Conservation (phyloP, 257 asterid genomes). For the Ballota nigra region DNA sequence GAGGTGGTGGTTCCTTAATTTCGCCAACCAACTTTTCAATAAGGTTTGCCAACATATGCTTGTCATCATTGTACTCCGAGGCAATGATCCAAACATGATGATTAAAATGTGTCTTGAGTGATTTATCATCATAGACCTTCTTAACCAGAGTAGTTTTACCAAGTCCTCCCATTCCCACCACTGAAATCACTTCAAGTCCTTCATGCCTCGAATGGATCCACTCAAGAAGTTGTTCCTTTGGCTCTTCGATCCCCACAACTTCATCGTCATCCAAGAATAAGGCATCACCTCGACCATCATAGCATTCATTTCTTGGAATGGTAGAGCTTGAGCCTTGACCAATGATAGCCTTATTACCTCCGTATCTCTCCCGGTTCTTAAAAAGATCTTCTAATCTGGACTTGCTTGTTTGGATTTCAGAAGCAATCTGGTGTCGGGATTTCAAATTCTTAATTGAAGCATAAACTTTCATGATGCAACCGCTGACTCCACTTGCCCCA, state of each 20-base stretch:
- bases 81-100: background rate
- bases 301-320: background rate
- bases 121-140: constrained; percentile 11
- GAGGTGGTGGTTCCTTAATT: background rate
- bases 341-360: background rate
- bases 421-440: constrained; percentile 18
- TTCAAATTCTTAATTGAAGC: constrained; percentile 14
- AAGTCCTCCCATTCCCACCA: constrained; percentile 13
- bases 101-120: background rate
- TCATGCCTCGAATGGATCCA: too few species aligned
- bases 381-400: constrained; percentile 11
- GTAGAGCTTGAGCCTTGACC: background rate
- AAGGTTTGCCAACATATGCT: background rate
- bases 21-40: background rate
- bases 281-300: constrained; percentile 32
- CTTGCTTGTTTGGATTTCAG: constrained; percentile 20
- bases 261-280: too few species aligned
- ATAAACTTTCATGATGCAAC: background rate
- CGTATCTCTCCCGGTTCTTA: constrained; percentile 12
- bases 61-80: constrained; percentile 2
- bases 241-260: too few species aligned
- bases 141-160: constrained; percentile 16
- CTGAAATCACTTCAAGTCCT: too few species aligned
- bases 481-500: background rate
- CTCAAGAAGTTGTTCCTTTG: too few species aligned